phyloP scores from a whole-genome alignment of 1,284 basidiomycete genomes.

The Tausonia pullulans region DNA sequence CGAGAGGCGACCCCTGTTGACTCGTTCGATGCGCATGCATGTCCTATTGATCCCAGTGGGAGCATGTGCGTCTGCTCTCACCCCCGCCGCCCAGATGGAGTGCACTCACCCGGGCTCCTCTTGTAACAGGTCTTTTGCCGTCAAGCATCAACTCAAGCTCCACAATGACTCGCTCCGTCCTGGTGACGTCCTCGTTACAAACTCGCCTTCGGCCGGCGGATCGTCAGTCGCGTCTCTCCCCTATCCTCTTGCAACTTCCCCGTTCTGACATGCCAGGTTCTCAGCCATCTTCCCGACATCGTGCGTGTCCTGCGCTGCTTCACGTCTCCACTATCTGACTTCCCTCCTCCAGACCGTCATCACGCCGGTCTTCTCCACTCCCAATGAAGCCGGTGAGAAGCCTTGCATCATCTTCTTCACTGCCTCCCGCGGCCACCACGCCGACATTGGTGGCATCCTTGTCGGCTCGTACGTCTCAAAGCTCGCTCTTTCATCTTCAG shows the following conservation, averaged over 20 bases:
- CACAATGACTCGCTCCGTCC: constrained; percentile 52
- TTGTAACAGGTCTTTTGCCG: constrained; percentile 40
- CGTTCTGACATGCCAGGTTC: background rate
- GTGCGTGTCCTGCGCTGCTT: too few species aligned
- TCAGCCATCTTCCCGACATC: constrained; percentile 69
- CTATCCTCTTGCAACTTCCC: background rate
- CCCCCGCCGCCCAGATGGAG: too few species aligned
- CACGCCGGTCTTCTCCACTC: constrained; percentile 60
- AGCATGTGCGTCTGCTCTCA: too few species aligned
- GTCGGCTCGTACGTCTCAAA: constrained; percentile 38
- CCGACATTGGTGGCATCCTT: constrained; percentile 62
- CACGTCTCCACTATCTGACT: too few species aligned
- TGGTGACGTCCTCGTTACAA: constrained; percentile 85
- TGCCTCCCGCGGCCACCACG: constrained; percentile 74
- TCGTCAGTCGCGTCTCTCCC: constrained; percentile 41
- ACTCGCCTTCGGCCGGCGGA: constrained; percentile 75
- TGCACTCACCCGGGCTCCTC: background rate
- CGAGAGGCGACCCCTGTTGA: too few species aligned
- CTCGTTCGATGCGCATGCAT: too few species aligned
- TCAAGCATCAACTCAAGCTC: constrained; percentile 75
- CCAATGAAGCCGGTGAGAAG: constrained; percentile 18
- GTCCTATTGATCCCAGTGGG: too few species aligned
- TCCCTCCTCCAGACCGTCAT: constrained; percentile 48
- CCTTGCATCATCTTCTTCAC: constrained; percentile 79
- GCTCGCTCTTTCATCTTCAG: background rate